Conservation (phyloP, 2,329 filamentous ascomycete species). For the Verticillium alfalfae region DNA sequence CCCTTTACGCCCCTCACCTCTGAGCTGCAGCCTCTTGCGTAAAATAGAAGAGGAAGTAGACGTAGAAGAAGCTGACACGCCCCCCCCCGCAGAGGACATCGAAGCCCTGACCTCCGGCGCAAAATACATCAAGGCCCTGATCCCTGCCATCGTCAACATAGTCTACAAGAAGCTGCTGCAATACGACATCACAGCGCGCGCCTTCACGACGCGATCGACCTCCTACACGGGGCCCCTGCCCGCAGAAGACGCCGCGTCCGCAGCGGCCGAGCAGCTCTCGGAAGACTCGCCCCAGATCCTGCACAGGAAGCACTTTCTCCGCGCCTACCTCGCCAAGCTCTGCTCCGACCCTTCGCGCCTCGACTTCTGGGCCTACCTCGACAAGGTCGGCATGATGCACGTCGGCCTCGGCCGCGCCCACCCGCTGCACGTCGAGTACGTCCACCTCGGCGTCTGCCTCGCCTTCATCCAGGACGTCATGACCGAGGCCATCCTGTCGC, state of each 20-base stretch:
- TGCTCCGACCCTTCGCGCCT: constrained; percentile 70
- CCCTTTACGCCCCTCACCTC: background rate
- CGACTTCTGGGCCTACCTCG: constrained; percentile 78
- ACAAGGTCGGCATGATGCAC: constrained; percentile 84
- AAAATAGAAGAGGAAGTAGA: no score
- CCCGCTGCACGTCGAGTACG: constrained; percentile 72
- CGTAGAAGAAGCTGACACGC: background rate
- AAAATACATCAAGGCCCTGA: constrained; percentile 77
- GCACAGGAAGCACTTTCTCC: constrained; percentile 70
- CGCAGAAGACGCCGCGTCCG: constrained; percentile 38
- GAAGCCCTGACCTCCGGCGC: constrained; percentile 63
- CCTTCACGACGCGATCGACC: constrained; percentile 60
- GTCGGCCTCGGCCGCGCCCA: constrained; percentile 68
- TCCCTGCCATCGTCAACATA: constrained; percentile 77
- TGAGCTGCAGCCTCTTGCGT: no score
- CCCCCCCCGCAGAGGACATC: constrained; percentile 52
- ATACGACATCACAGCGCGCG: constrained; percentile 76
- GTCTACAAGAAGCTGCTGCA: constrained; percentile 77
- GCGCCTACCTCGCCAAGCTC: constrained; percentile 70
- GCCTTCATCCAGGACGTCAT: constrained; percentile 75
- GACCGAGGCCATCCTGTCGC: constrained; percentile 67
- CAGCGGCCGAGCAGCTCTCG: constrained; percentile 39
- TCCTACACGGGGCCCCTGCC: constrained; percentile 55
- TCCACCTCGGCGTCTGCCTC: constrained; percentile 68
- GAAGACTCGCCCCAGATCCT: constrained; percentile 71